Percentiles rank a stretch among this genome's conserved stretches.
Evolutionary conservation across 345 rosid species (phyloP).

Genomic region (Camelina laxa): DNA sequence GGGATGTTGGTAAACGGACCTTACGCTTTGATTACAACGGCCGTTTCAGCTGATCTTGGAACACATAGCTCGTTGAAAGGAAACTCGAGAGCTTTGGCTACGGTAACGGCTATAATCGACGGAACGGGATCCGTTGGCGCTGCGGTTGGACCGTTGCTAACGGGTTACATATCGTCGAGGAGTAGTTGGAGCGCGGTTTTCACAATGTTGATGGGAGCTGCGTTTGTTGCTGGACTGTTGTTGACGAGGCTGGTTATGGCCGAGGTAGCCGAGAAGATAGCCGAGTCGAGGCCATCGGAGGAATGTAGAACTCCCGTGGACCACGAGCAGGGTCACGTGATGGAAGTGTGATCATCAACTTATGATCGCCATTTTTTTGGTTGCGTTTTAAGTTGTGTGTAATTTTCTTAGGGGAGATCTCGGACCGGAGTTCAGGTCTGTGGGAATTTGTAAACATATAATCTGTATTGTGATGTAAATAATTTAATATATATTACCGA

Average conservation of each 20-base stretch:
- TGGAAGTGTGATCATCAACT: slow-evolving; percentile 40
- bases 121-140: slow-evolving; percentile 99
- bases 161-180: slow-evolving; percentile 83
- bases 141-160: slow-evolving; percentile 87
- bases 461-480: slow-evolving; percentile 39
- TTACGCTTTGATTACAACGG: slow-evolving; percentile 92
- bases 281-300: slow-evolving; percentile 49
- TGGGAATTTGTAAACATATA: slow-evolving; percentile 41
- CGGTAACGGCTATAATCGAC: slow-evolving; percentile 95
- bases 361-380: slow-evolving; percentile 31
- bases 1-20: slow-evolving; percentile 97
- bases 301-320: slow-evolving; percentile 37
- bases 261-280: slow-evolving; percentile 73
- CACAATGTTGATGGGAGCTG: slow-evolving; percentile 91
- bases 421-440: slow-evolving; percentile 27
- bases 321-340: slow-evolving; percentile 28
- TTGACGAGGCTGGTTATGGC: slow-evolving; percentile 78
- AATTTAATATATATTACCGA: slow-evolving; percentile 15
- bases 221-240: slow-evolving; percentile 76
- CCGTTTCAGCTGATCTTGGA: slow-evolving; percentile 94
- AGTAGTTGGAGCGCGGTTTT: slow-evolving; percentile 89
- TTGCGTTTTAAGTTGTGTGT: slow-evolving; percentile 26
- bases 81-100: slow-evolving; percentile 89
- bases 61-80: slow-evolving; percentile 92
- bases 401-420: slow-evolving; percentile 19